Evolutionary conservation across 2,329 filamentous ascomycete genomes (phyloP).

Genomic region (Cladosporium austrohemisphaericum): DNA sequence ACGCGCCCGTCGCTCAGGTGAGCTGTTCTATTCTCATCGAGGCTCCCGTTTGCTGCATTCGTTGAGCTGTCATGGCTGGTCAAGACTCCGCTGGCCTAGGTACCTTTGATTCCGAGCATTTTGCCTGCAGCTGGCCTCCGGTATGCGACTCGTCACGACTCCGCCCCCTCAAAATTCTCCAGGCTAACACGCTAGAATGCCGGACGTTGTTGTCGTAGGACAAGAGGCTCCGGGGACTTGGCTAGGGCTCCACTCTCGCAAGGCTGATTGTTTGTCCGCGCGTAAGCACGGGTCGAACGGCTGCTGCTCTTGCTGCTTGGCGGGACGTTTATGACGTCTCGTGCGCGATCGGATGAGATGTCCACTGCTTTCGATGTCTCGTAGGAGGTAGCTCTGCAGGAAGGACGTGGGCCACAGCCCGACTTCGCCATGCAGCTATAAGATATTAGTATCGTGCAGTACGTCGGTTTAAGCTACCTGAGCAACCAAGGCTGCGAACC

Average conservation of each 20-base stretch:
- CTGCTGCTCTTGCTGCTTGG: conserved; percentile 1
- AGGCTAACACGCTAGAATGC: background rate
- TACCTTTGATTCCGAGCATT: background rate
- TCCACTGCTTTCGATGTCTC: too few relatives aligned
- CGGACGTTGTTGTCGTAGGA: background rate
- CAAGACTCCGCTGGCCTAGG: background rate
- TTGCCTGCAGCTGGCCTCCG: background rate
- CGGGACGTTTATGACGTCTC: background rate
- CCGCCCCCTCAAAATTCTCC: background rate
- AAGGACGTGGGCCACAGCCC: too few relatives aligned
- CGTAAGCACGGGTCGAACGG: conserved; percentile 4
- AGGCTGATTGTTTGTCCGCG: conserved; percentile 14
- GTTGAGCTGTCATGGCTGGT: background rate
- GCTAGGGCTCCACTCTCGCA: conserved; percentile 1
- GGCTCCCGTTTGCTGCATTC: too few relatives aligned
- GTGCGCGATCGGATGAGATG: too few relatives aligned
- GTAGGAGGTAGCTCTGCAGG: too few relatives aligned
- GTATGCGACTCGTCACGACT: background rate
- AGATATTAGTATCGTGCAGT: too few relatives aligned
- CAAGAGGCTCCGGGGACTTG: conserved; percentile 11
- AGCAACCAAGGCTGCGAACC: too few relatives aligned
- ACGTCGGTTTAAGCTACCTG: too few relatives aligned
- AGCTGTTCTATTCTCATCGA: background rate
- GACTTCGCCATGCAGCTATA: too few relatives aligned
- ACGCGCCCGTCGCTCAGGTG: background rate